These are phyloP conservation scores for Globomyces pollinis-pini DNA, from an alignment of 192 early-diverging fungal species.

Conservation along the genomic window DNA sequence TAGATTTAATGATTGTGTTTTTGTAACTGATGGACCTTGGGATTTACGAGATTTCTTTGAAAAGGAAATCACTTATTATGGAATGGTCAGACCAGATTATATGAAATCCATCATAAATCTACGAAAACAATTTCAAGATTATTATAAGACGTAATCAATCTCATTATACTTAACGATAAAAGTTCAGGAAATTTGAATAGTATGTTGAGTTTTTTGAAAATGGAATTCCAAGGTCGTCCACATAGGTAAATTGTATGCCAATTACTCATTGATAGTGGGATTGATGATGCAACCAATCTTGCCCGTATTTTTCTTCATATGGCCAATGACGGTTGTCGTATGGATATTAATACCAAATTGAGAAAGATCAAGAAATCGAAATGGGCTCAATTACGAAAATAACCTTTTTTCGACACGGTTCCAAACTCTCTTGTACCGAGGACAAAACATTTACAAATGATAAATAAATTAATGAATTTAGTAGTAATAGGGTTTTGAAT, in stretches of 20 bases:
- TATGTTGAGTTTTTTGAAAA: constrained; percentile 55
- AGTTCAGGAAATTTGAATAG: constrained; percentile 41
- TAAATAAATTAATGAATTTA: no score
- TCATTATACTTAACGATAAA: no score
- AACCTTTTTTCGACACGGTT: no score
- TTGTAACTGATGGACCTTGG: constrained; percentile 48
- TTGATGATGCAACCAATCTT: constrained; percentile 77
- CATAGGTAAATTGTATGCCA: no score
- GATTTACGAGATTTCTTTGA: constrained; percentile 78
- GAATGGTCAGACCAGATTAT: constrained; percentile 48
- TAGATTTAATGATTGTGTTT: constrained; percentile 36
- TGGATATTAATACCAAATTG: constrained; percentile 20
- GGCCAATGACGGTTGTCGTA: constrained; percentile 32
- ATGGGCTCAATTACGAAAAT: background rate
- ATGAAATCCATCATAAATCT: constrained; percentile 62
- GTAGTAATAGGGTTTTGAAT: no score
- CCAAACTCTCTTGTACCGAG: no score
- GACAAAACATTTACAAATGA: no score
- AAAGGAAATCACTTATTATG: constrained; percentile 58
- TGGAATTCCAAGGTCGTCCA: constrained; percentile 63
- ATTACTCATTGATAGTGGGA: no score
- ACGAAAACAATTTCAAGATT: constrained; percentile 45
- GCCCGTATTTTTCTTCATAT: constrained; percentile 57
- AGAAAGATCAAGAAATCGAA: background rate
- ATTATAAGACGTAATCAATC: no score